Percentiles rank a stretch among this genome's conserved stretches.
Evolutionary conservation across 2,329 filamentous ascomycete species (phyloP).

Genomic region (Scedosporium boydii): DNA sequence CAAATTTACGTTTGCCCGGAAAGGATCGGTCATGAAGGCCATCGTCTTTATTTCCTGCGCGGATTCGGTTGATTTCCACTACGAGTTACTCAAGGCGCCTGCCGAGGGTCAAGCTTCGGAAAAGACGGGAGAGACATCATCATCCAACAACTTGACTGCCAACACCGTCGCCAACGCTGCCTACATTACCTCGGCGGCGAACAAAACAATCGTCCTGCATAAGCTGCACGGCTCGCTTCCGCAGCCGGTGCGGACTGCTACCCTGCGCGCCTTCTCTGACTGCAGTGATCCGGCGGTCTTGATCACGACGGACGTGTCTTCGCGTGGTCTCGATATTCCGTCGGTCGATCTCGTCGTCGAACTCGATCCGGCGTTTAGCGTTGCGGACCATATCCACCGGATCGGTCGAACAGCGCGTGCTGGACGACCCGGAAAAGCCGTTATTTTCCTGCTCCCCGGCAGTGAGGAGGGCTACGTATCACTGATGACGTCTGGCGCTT

Average conservation of each 20-base stretch:
- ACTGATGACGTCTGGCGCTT: conserved; percentile 44
- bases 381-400: conserved; percentile 88
- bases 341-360: conserved; percentile 93
- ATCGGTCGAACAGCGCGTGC: conserved; percentile 92
- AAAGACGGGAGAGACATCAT: conserved; percentile 8
- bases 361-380: conserved; percentile 90
- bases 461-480: conserved; percentile 85
- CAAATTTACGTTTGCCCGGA: conserved; percentile 78
- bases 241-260: conserved; percentile 79
- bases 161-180: conserved; percentile 60
- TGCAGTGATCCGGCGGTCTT: conserved; percentile 70
- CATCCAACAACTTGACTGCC: conserved; percentile 22
- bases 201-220: conserved; percentile 65
- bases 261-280: conserved; percentile 68
- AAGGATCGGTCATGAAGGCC: conserved; percentile 89
- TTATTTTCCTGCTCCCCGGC: conserved; percentile 84
- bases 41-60: conserved; percentile 97
- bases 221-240: conserved; percentile 87
- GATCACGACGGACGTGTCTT: conserved; percentile 90
- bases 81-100: conserved; percentile 54
- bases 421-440: conserved; percentile 75
- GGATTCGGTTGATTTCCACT: conserved; percentile 95
- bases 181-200: conserved; percentile 65
- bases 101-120: conserved; percentile 25
- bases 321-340: conserved; percentile 88